These are phyloP conservation scores for Pseudogymnoascus sp. DNA, from an alignment of 2,329 filamentous ascomycete species.

Conservation along the genomic window DNA sequence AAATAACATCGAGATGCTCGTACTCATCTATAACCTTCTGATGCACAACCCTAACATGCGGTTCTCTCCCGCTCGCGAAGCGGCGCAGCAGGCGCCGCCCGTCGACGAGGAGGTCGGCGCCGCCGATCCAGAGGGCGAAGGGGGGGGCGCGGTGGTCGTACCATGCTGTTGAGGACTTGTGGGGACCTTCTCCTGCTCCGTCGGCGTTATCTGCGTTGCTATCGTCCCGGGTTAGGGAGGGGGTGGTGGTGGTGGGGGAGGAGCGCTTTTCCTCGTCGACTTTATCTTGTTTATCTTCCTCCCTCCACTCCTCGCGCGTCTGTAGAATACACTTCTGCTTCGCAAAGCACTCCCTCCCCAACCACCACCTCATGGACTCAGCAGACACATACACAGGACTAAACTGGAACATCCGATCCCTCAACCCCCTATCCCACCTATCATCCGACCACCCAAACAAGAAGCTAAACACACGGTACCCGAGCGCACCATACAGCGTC, in stretches of 20 bases:
- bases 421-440: constrained; percentile 73
- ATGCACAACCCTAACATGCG: constrained; percentile 71
- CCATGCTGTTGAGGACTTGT: constrained; percentile 59
- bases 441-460: constrained; percentile 80
- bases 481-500: constrained; percentile 66
- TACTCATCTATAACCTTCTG: constrained; percentile 76
- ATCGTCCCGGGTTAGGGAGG: no score
- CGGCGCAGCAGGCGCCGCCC: constrained; percentile 64
- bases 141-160: constrained; percentile 73
- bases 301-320: constrained; percentile 60
- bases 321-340: constrained; percentile 79
- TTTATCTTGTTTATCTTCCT: constrained; percentile 44
- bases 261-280: constrained; percentile 24
- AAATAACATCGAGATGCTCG: constrained; percentile 90
- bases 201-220: no score
- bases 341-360: constrained; percentile 77
- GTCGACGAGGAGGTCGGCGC: constrained; percentile 76
- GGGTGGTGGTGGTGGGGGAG: no score
- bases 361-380: constrained; percentile 93
- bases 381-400: constrained; percentile 82
- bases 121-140: constrained; percentile 81
- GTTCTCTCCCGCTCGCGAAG: constrained; percentile 70
- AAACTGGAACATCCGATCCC: constrained; percentile 83
- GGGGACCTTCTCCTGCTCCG: no score
- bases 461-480: constrained; percentile 83